Evolutionary conservation across 805 yeast species (phyloP), one percentile per base, ranked within the genome.

Genomic region (Ogataea nonfermentans): DNA sequence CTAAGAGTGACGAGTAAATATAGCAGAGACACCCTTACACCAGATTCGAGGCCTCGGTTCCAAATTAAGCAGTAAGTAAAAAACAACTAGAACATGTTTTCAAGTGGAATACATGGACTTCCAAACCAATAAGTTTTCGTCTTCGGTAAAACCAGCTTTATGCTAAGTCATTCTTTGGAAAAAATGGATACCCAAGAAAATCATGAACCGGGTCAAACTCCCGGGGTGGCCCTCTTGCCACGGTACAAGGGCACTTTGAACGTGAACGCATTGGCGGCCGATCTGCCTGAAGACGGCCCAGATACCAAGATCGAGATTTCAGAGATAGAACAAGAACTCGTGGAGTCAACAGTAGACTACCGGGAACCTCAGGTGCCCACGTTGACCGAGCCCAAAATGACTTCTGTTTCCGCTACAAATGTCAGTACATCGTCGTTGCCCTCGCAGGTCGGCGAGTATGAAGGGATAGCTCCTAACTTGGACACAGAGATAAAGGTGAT

Each of bases 1-100:
- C 83, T 39, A 86, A 81, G 68, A 66, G 70, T 33, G 81, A 74
- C 13, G 67, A 62, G 30, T 48, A 47, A 29, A 20, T 11, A 2
- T 24, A 11, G 29, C 11, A 15, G 19, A 27, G 6, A 28, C 42
- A 39, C 22, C 42, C 32, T 37, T 39, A 19, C 42, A 39, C 42
- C 37, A 11, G 10, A n/a, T n/a, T n/a, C 22, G 4, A 17, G 9
- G 11, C 17, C n/a, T 22, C 22, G 35, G 16, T 23, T 16, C 11
- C 24, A 36, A 6, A 16, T 26, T 22, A 13, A 32, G 29, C 25
- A 34, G 31, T 17, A 26, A 19, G 22, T 15, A 26, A 33, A 33
- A 39, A 39, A 32, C 32, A 39, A 28, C 14, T 39, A 39, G 37
- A 39, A 32, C 26, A 32, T 28, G 24, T 32, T 39, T 39, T 17